Base-by-base conservation (phyloP, 2,329 filamentous ascomycete genomes). In the Moelleriella libera region DNA sequence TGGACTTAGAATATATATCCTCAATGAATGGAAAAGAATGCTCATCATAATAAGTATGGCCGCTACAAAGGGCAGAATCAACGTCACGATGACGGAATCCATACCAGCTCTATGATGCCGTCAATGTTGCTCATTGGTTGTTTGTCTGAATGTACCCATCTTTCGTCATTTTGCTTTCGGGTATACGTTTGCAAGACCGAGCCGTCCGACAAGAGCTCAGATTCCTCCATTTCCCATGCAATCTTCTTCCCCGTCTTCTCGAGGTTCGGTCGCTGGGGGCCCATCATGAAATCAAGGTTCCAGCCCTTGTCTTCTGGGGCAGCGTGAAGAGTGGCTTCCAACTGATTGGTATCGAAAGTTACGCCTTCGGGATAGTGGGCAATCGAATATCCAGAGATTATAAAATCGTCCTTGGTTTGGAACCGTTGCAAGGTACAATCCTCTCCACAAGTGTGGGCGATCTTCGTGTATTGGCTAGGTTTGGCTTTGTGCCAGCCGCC, bases 341-440 rank as follows among this genome's bases (percentile, higher is more conserved):
- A 61, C 53, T 75, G 72, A 43, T 66, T 64, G 21, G 67, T 60
- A 50, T 72, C 71, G 40, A 74, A 69, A 44, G 69, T 67, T 46
- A 75, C 67, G 49, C 72, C 72, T 31, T 63, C 54, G 1, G 72
- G 72, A 52, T 82, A 80, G 48, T 74, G 71, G 12, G 72, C 72
- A 32, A 82, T 67, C 11, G 76, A 80, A 60, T 75, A 81, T 7
- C 77, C 76, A 5, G 76, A 74, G 48, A 82, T 67, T 50, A 80
- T 65, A 43, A 71, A 76, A 55, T 74, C 62, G 50, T 75, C 72
- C 11, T 58, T 53, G 0, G 72, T 75, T 58, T 70, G 69, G 68
- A 78, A 81, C 40, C 78, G 71, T 54, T 75, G 71, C 48, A 82
- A 61, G 28, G 72, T 70, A 58, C 78, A 81, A 52, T 80, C 75